Percentiles rank a stretch among this genome's conserved stretches.
Conservation (phyloP, 225 moss, liverwort and hornwort genomes). For the Lunularia cruciata region DNA sequence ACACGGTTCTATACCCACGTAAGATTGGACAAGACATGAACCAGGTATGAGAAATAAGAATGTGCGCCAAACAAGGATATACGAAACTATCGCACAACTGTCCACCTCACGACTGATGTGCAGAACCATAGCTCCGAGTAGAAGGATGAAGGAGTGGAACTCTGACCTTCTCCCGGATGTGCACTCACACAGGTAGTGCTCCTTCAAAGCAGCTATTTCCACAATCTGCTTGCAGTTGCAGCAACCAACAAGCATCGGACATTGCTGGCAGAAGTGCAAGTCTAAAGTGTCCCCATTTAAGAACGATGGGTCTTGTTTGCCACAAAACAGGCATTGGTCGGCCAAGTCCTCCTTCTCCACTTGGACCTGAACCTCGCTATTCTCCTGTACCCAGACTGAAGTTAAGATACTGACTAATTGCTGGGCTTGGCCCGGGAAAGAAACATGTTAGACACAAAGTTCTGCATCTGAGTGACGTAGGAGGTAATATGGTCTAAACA, state of each 20-base stretch:
- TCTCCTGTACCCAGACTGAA: background rate
- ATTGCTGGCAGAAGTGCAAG: conserved; percentile 89
- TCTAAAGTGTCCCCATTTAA: conserved; percentile 74
- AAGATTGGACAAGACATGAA: no score
- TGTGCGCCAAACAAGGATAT: no score
- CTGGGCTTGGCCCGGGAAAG: no score
- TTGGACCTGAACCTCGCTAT: conserved; percentile 4
- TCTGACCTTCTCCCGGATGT: conserved; percentile 63
- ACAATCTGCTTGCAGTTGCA: conserved; percentile 90
- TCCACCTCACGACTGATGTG: no score
- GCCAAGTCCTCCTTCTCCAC: conserved; percentile 59
- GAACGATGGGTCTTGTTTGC: conserved; percentile 71
- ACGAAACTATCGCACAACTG: no score
- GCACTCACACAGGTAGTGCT: conserved; percentile 81
- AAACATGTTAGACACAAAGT: no score
- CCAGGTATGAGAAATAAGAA: no score
- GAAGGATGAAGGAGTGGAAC: no score
- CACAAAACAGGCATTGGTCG: conserved; percentile 91
- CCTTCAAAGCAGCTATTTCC: conserved; percentile 84
- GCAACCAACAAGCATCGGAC: conserved; percentile 93
- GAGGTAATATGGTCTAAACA: no score
- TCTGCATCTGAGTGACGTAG: no score
- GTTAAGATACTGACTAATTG: background rate
- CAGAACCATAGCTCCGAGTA: no score
- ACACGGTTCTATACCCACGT: no score